Base-by-base conservation (phyloP, 441 rosid species). In the Erysimum cheiri region DNA sequence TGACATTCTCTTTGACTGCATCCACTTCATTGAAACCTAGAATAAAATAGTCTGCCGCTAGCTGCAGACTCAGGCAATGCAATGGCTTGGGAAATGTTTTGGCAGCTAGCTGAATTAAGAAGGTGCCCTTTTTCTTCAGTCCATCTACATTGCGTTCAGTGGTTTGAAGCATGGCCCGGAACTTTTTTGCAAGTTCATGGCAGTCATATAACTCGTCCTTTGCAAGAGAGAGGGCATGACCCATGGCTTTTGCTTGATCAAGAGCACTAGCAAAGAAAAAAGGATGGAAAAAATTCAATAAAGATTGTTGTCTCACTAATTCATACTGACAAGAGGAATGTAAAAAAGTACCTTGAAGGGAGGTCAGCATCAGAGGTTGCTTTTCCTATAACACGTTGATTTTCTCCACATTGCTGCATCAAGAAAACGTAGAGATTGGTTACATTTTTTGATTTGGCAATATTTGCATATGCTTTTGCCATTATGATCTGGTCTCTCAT, bases 401-500 rank as follows among this genome's bases (percentile, higher is more conserved):
- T 92, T 77, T 85, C 87, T 80, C 84, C 69, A 36, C 78, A 73
- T 52, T 81, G 85, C 75, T 85, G 80, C 79, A 82, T 78, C 71
- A 90, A 88, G 64, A 88, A 83, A 64, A 71, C 69, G 48, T 85
- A 90, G 32, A 91, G 88, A 49, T 39, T 57, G 60, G 69, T 82
- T 52, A 85, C 83, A 60, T 88, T 85, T 71, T 80, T 84, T 12
- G 92, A 81, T 78, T 81, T 88, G 75, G 98, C 97, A 67, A 91
- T 82, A 67, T 87, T 84, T 66, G 97, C 92, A 84, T 94, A 91
- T 46, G 90, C 96, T 81, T 87, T 91, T 22, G 93, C 96, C 97
- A 91, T 87, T 67, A 91, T 89, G 70, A 91, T 83, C 84, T 94
- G 98, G 85, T 94, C 98, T 26, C 93, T 84, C 91, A 91, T 91